Conservation (phyloP, 305 asterid species). For the Petunia hybrid region DNA sequence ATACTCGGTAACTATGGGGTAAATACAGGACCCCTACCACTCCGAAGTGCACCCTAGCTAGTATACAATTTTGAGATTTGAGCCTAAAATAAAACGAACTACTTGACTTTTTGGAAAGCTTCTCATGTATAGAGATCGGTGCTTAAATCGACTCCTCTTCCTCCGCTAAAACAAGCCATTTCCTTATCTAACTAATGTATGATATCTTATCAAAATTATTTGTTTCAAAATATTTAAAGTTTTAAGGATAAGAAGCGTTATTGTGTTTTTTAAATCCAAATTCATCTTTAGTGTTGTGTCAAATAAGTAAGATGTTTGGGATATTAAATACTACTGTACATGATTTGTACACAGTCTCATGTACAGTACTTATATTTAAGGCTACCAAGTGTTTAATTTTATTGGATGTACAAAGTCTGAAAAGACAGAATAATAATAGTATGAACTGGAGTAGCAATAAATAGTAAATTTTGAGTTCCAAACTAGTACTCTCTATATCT, state of each 20-base stretch:
- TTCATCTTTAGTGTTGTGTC: background rate
- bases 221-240: background rate
- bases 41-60: slow-evolving; percentile 20
- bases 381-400: too few species aligned
- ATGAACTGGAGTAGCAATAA: background rate
- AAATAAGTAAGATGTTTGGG: too few species aligned
- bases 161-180: background rate
- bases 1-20: background rate
- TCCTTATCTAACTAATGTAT: background rate
- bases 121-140: background rate
- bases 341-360: too few species aligned
- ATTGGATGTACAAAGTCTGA: background rate
- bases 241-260: background rate
- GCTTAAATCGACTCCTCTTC: background rate
- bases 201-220: background rate
- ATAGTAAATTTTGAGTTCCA: background rate
- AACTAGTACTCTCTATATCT: background rate
- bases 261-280: background rate
- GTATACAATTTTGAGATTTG: slow-evolving; percentile 42
- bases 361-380: too few species aligned
- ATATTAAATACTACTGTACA: too few species aligned
- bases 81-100: slow-evolving; percentile 25
- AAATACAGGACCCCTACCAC: slow-evolving; percentile 34
- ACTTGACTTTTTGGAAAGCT: slow-evolving; percentile 43
- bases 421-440: background rate